Evolutionary conservation across 192 early-diverging fungal species (phyloP).

Genomic region (Gaertneriomyces sp.): DNA sequence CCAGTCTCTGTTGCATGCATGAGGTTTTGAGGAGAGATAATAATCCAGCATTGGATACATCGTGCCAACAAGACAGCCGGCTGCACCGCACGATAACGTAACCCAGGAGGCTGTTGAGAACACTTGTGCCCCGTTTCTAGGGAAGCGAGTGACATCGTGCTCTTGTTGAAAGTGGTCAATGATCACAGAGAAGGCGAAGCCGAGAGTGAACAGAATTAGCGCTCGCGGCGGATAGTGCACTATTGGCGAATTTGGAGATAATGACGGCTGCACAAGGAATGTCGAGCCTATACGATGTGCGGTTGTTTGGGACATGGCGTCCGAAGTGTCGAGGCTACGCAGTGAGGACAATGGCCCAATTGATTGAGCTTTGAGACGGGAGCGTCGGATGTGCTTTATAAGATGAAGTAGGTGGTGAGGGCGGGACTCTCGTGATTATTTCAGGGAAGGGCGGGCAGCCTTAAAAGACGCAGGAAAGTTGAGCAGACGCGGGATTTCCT

Average conservation of each 20-base stretch:
- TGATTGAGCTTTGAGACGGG: too few species aligned
- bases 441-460: too few species aligned
- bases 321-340: too few species aligned
- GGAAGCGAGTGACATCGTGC: conserved; percentile 53
- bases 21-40: conserved; percentile 34
- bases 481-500: too few species aligned
- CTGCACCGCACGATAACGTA: conserved; percentile 56
- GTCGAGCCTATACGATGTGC: too few species aligned
- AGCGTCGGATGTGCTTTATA: too few species aligned
- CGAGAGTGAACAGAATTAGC: conserved; percentile 58
- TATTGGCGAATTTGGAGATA: conserved; percentile 3
- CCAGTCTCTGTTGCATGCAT: conserved; percentile 49
- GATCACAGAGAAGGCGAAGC: conserved; percentile 58
- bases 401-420: too few species aligned
- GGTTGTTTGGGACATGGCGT: too few species aligned
- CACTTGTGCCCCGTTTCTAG: conserved; percentile 34
- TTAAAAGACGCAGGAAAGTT: too few species aligned
- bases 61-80: conserved; percentile 57
- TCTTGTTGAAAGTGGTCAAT: conserved; percentile 63
- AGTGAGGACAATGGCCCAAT: too few species aligned
- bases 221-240: conserved; percentile 44
- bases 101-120: conserved; percentile 61
- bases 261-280: too few species aligned
- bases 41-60: conserved; percentile 58
- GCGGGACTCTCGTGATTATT: too few species aligned